A percentile compares a stretch with the other conserved stretches of the same genome.
Evolutionary conservation across 2,329 filamentous ascomycete species (phyloP).

Genomic region (Hirsutella rhossiliensis): DNA sequence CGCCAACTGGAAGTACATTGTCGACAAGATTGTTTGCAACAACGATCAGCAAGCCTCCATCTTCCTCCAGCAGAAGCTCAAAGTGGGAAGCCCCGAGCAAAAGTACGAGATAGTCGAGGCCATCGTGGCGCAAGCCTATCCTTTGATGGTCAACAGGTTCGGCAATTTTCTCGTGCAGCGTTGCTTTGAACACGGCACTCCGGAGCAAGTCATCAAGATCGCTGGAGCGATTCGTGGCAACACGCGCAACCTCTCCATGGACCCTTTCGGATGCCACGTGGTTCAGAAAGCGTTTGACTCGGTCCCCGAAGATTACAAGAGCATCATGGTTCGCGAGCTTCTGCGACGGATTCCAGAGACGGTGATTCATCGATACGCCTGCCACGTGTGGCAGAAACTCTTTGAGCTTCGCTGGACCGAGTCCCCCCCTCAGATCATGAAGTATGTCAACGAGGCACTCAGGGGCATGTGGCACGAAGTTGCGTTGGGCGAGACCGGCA

Average conservation of each 20-base stretch:
- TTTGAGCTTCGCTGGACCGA: constrained; percentile 96
- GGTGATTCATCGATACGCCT: constrained; percentile 96
- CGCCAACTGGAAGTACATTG: constrained; percentile 99
- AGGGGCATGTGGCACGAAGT: constrained; percentile 98
- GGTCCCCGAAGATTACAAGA: constrained; percentile 94
- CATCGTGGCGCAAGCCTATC: constrained; percentile 89
- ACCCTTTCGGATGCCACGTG: constrained; percentile 95
- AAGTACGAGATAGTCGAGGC: constrained; percentile 96
- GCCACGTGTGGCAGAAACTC: constrained; percentile 98
- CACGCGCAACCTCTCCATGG: constrained; percentile 91
- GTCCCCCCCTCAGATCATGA: constrained; percentile 95
- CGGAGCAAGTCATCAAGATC: constrained; percentile 89
- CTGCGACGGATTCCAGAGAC: constrained; percentile 93
- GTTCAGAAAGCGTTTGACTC: constrained; percentile 98
- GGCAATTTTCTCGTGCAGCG: constrained; percentile 97
- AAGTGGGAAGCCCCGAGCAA: constrained; percentile 87
- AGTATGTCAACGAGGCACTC: constrained; percentile 90
- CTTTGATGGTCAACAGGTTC: constrained; percentile 96
- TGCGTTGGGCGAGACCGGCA: constrained; percentile 91
- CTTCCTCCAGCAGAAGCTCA: constrained; percentile 97
- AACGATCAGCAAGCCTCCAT: constrained; percentile 99
- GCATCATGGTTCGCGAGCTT: constrained; percentile 96
- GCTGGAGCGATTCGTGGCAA: constrained; percentile 90
- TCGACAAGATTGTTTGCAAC: constrained; percentile 98
- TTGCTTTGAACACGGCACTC: constrained; percentile 95